phyloP scores from a whole-genome alignment of 371 early-diverging fungal genomes.

The Blakeslea trispora region DNA sequence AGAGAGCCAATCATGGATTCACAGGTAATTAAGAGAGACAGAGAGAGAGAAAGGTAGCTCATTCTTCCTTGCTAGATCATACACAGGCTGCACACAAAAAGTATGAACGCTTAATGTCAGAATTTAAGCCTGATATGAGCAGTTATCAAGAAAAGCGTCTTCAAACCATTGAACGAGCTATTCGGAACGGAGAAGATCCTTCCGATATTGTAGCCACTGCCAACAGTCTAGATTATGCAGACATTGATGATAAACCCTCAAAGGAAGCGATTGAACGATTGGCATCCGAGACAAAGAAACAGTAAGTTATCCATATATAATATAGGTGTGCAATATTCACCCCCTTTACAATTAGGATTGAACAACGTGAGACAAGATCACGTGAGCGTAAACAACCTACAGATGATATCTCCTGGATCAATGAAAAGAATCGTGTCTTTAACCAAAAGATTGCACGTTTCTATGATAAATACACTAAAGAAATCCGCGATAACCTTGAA shows the following conservation, averaged over 20 bases:
- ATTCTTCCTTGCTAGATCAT: conserved; percentile 57
- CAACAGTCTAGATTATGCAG: conserved; percentile 72
- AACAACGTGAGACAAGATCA: conserved; percentile 70
- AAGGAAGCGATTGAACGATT: conserved; percentile 73
- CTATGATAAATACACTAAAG: conserved; percentile 92
- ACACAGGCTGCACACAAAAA: conserved; percentile 86
- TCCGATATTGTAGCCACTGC: conserved; percentile 64
- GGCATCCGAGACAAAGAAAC: conserved; percentile 74
- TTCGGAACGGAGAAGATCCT: conserved; percentile 47
- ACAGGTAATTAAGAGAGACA: conserved; percentile 53
- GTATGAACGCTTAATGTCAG: conserved; percentile 75
- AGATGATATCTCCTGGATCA: conserved; percentile 95
- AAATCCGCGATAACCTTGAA: conserved; percentile 88
- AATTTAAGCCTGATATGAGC: conserved; percentile 82
- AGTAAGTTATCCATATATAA: conserved; percentile 51
- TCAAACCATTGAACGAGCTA: conserved; percentile 38
- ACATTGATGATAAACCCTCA: conserved; percentile 61
- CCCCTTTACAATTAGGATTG: conserved; percentile 49
- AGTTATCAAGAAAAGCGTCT: conserved; percentile 73
- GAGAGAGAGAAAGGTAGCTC: background rate
- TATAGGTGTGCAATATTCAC: conserved; percentile 17
- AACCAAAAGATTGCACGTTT: conserved; percentile 93
- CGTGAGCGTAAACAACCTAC: conserved; percentile 71
- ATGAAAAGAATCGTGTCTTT: conserved; percentile 93
- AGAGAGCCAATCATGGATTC: conserved; percentile 76